phyloP scores from a whole-genome alignment of 2,329 filamentous ascomycete species.

The Cladosporium halotolerans region DNA sequence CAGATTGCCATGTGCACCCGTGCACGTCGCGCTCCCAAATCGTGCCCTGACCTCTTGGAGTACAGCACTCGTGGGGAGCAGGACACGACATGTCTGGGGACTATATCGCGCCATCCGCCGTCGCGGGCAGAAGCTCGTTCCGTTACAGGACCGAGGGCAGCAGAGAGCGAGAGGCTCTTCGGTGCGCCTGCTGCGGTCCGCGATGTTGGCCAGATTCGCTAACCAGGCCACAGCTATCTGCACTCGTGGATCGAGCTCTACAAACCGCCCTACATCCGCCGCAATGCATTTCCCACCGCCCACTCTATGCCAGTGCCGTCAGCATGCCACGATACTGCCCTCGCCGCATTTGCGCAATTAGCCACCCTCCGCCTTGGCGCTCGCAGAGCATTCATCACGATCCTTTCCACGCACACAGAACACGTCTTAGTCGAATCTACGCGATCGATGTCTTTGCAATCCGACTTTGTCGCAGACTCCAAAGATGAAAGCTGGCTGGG shows the following conservation, averaged over 20 bases:
- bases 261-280: background rate
- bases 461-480: slow-evolving; percentile 29
- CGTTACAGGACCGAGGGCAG: background rate
- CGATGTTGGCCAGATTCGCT: background rate
- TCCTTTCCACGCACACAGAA: slow-evolving; percentile 44
- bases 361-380: slow-evolving; percentile 32
- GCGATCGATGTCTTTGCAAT: slow-evolving; percentile 32
- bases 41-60: too few relatives aligned
- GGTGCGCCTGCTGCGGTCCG: background rate
- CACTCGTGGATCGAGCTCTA: slow-evolving; percentile 4
- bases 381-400: slow-evolving; percentile 34
- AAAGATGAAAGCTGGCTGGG: slow-evolving; percentile 24
- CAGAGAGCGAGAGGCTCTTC: slow-evolving; percentile 7
- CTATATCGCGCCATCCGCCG: too few relatives aligned
- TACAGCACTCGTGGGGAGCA: too few relatives aligned
- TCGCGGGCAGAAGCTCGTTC: too few relatives aligned
- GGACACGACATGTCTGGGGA: too few relatives aligned
- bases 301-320: slow-evolving; percentile 11
- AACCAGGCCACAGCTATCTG: background rate
- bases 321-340: slow-evolving; percentile 26
- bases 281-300: slow-evolving; percentile 6
- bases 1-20: too few relatives aligned
- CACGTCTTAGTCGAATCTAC: slow-evolving; percentile 48
- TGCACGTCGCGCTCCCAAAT: too few relatives aligned
- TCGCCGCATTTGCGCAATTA: slow-evolving; percentile 32